These are phyloP conservation scores for Fusarium penzigii DNA, from an alignment of 2,329 filamentous ascomycete species.

Conservation along the genomic window DNA sequence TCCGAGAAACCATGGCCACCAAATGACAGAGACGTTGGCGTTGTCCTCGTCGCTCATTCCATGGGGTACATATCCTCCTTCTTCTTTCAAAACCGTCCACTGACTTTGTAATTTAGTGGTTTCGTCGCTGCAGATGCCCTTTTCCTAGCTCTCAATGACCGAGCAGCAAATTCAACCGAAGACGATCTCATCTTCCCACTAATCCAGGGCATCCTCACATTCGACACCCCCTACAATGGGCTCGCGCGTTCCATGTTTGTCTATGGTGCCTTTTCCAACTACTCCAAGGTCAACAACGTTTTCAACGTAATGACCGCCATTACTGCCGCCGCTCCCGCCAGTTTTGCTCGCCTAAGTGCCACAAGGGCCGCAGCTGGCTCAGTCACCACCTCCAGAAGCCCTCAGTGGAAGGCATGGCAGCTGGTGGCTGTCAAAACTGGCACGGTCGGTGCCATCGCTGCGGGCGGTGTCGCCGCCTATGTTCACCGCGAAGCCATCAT, in stretches of 20 bases:
- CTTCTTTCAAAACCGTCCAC: not conserved
- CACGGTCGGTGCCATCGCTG: slow-evolving; percentile 77
- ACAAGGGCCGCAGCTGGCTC: slow-evolving; percentile 18
- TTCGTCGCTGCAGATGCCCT: slow-evolving; percentile 83
- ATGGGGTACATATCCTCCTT: slow-evolving; percentile 58
- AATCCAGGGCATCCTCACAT: slow-evolving; percentile 77
- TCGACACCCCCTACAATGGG: slow-evolving; percentile 82
- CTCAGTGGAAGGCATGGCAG: slow-evolving; percentile 57
- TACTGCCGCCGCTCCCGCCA: slow-evolving; percentile 49
- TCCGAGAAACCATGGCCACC: slow-evolving; percentile 74
- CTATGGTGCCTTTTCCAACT: slow-evolving; percentile 61
- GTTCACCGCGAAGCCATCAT: slow-evolving; percentile 71
- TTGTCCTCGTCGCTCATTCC: slow-evolving; percentile 79
- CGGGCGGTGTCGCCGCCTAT: slow-evolving; percentile 80
- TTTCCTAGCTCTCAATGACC: slow-evolving; percentile 69
- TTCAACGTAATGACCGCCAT: slow-evolving; percentile 60
- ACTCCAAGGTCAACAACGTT: slow-evolving; percentile 56
- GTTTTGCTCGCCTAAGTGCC: slow-evolving; percentile 35
- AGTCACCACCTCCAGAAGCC: slow-evolving; percentile 28
- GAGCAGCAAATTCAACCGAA: slow-evolving; percentile 42
- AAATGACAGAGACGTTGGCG: slow-evolving; percentile 76
- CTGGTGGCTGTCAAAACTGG: slow-evolving; percentile 77
- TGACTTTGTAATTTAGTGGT: slow-evolving; percentile 48
- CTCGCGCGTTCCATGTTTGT: slow-evolving; percentile 61
- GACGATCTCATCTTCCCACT: slow-evolving; percentile 69